These are phyloP conservation scores for Ambrosia hybrid DNA, from an alignment of 140 eudicot genomes.

Conservation along the genomic window DNA sequence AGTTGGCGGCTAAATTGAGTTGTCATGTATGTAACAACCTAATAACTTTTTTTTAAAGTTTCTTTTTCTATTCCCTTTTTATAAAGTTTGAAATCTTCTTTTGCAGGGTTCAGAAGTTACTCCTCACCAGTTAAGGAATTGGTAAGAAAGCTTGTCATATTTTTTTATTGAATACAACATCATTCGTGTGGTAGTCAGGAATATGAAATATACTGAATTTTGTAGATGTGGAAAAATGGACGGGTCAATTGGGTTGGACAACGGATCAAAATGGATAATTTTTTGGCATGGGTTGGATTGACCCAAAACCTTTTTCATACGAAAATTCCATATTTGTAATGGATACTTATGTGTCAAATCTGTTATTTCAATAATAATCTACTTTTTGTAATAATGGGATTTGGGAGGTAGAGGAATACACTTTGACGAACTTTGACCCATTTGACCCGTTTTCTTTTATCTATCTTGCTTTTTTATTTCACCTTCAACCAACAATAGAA, in stretches of 20 bases:
- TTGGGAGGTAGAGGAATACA: background rate
- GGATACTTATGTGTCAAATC: background rate
- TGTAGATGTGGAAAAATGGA: background rate
- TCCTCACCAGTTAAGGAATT: constrained; percentile 59
- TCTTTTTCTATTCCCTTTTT: background rate
- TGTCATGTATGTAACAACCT: constrained; percentile 41
- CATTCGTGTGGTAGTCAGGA: background rate
- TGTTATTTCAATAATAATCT: background rate
- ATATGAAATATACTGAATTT: background rate
- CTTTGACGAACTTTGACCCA: background rate
- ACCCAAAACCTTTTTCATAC: background rate
- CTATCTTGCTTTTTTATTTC: no score
- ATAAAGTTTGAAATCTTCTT: constrained; percentile 12
- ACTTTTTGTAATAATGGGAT: background rate
- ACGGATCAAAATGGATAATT: background rate
- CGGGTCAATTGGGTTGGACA: background rate
- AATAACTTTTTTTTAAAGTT: background rate
- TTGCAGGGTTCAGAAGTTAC: constrained; percentile 80
- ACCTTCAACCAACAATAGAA: background rate
- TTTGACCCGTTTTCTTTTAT: background rate
- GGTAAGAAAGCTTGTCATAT: constrained; percentile 42
- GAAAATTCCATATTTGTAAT: no score
- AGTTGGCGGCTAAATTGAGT: constrained; percentile 66
- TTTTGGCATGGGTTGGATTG: background rate
- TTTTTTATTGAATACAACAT: background rate